Conservation (phyloP, 306 rosid genomes). For the Cucumis sativus region Cucumber_9930_V3 NC_026659.2:20639501-20640000, state of each 20-base stretch:
- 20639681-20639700: neutral
- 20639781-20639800: slow-evolving; percentile 88
- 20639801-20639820: slow-evolving; percentile 73
- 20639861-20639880: no score
- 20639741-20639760: slow-evolving; percentile 65
- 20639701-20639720: neutral
- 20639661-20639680: neutral
- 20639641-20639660: slow-evolving; percentile 69
- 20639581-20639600: slow-evolving; percentile 80
- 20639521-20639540: neutral
- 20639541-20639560: slow-evolving; percentile 7
- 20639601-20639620: slow-evolving; percentile 77
- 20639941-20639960: slow-evolving; percentile 97
- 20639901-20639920: slow-evolving; percentile 91
- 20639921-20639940: slow-evolving; percentile 91
- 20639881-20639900: slow-evolving; percentile 45
- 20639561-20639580: slow-evolving; percentile 39
- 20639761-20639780: slow-evolving; percentile 92
- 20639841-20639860: neutral
- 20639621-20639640: slow-evolving; percentile 88
- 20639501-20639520: neutral
- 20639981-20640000: slow-evolving; percentile 37
- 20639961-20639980: slow-evolving; percentile 91
- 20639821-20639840: neutral
- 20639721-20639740: neutral